Evolutionary conservation across 116 monocot genomes (phyloP).

Genomic region (Posidonia oceanica): DNA sequence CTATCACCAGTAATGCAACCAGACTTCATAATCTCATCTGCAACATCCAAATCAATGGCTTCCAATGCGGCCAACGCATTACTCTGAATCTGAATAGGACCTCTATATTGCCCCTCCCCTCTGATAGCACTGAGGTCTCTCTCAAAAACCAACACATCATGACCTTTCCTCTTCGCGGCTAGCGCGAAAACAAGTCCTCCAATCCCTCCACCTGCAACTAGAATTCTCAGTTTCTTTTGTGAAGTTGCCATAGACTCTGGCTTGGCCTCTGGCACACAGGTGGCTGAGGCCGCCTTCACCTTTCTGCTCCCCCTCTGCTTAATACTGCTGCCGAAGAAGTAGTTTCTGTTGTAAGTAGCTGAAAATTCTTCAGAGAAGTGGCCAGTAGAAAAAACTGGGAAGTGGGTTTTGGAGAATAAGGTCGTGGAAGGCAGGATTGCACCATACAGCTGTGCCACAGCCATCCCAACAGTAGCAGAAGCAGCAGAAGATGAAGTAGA

Average conservation of each 20-base stretch:
- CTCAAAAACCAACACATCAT: conserved; percentile 96
- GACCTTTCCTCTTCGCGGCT: conserved; percentile 84
- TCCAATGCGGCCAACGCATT: conserved; percentile 88
- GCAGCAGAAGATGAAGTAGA: background rate
- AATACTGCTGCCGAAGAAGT: background rate
- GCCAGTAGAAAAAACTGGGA: conserved; percentile 6
- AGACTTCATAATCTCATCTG: conserved; percentile 73
- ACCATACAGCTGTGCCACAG: conserved; percentile 20
- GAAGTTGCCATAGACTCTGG: background rate
- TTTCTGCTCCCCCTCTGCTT: background rate
- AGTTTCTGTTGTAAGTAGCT: background rate
- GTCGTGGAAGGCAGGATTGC: conserved; percentile 15
- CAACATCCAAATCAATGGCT: conserved; percentile 72
- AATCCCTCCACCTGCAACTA: conserved; percentile 90
- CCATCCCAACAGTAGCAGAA: background rate
- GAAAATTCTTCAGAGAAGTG: background rate
- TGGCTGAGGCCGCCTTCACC: conserved; percentile 10
- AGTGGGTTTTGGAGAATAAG: conserved; percentile 21
- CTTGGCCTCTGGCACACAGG: background rate
- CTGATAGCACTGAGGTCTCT: conserved; percentile 81
- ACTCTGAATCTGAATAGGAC: conserved; percentile 98
- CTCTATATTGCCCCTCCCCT: conserved; percentile 98
- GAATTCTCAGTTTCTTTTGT: conserved; percentile 32
- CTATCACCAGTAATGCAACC: conserved; percentile 93
- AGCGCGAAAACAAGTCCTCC: conserved; percentile 88